phyloP scores from a whole-genome alignment of 257 asterid genomes.

The Lycium barbarum region DNA sequence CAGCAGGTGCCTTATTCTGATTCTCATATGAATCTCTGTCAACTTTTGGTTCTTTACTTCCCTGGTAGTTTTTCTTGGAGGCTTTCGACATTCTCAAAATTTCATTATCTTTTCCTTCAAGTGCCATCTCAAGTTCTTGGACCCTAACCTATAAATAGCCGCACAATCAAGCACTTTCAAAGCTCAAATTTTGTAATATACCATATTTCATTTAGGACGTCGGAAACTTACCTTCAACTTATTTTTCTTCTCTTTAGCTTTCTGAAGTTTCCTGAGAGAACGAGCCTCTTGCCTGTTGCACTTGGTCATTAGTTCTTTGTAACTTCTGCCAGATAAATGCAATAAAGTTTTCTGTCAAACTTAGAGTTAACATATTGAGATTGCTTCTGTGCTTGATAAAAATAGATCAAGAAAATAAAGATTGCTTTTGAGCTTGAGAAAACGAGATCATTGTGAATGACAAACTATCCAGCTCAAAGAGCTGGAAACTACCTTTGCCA shows the following conservation, averaged over 20 bases:
- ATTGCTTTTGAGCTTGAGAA: background rate
- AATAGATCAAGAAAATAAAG: background rate
- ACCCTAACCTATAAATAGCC: conserved; percentile 62
- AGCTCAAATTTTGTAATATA: conserved; percentile 25
- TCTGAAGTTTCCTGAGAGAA: conserved; percentile 66
- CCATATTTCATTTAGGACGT: conserved; percentile 21
- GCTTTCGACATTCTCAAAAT: conserved; percentile 63
- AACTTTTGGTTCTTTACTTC: conserved; percentile 37
- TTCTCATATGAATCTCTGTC: conserved; percentile 39
- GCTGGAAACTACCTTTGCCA: background rate
- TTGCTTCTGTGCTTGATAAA: background rate
- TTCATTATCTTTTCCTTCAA: conserved; percentile 70
- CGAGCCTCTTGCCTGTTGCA: conserved; percentile 92
- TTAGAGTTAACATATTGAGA: background rate
- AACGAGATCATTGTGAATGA: background rate
- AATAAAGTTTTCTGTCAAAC: background rate
- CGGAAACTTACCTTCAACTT: conserved; percentile 62
- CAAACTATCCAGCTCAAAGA: conserved; percentile 14
- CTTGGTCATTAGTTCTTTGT: conserved; percentile 91
- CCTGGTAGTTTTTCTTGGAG: conserved; percentile 31
- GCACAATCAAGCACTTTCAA: conserved; percentile 31
- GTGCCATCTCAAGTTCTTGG: conserved; percentile 65
- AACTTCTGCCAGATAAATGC: conserved; percentile 56
- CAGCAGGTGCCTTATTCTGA: conserved; percentile 45
- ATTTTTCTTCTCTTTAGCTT: conserved; percentile 74